Evolutionary conservation across 352 stramenopile species (phyloP), one percentile per base, ranked within the genome.

Genomic region (Saprolegnia diclina): DNA sequence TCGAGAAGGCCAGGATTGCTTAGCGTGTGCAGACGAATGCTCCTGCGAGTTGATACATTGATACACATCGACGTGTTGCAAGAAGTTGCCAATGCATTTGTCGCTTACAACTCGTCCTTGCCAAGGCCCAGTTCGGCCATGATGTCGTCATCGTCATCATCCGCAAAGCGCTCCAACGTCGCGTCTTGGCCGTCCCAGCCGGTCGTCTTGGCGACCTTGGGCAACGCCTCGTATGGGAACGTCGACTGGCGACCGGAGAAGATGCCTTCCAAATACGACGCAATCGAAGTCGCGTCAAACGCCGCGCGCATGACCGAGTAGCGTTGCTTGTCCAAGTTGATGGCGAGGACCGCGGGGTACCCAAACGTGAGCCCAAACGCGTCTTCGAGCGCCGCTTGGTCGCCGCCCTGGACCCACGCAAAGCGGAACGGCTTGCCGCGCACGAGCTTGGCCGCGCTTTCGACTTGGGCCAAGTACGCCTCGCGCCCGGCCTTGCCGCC

Each of bases 371-470:
- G 73, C 70, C 92, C 87, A 29, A 96, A 96, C 40, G 73, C 79
- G 59, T 80, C 78, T 72, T 98, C 91, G 40, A 97, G 85, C 16
- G 72, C 80, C 11, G 76, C 73, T 72, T 98, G 92, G 63, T 95
- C 82, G 18, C 88, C 89, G 16, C 85, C 92, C 65, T 97, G 86
- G 46, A 95, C 85, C 93, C 93, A 98, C 3, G 80, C 81, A 67
- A 97, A 97, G 71, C 85, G 90, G 72, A 97, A 94, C 29, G 90
- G 91, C 76, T 96, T 96, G 64, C 85, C 88, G 22, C 87, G 84
- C 38, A 96, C 86, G 57, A 87, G 72, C 76, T 96, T 96, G 5
- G 90, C 90, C 0, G 82, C 84, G 19, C 84, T 81, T 64, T 89
- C 79, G 5, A 98, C 73, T 22, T 81, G 92, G 10, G 71, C 74